A percentile compares a stretch with the other conserved stretches of the same genome.
Conservation (phyloP, 2,329 filamentous ascomycete genomes). For the Phaeosphaeria sp. region DNA sequence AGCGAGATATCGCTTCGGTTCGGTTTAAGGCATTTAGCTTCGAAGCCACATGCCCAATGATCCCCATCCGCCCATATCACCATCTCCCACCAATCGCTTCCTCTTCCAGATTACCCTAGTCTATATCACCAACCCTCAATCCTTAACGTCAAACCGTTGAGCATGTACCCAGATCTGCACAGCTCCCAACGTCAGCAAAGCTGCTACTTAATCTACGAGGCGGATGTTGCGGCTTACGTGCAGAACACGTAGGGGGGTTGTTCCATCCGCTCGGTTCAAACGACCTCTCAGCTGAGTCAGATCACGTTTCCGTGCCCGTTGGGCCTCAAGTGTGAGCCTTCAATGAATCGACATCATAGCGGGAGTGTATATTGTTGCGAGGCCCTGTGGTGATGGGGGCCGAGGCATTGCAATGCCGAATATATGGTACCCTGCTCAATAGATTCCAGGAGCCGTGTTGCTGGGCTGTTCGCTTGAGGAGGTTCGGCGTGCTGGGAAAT, state of each 20-base stretch:
- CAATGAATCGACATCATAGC: background rate
- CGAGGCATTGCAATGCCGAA: background rate
- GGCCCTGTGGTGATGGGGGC: background rate
- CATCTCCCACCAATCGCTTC: background rate
- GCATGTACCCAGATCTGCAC: background rate
- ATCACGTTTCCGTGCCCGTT: background rate
- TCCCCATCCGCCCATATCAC: background rate
- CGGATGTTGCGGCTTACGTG: background rate
- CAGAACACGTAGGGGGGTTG: background rate
- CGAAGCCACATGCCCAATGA: background rate
- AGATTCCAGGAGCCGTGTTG: background rate
- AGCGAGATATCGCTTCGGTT: too few relatives aligned
- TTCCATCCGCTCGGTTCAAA: background rate
- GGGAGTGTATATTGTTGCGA: background rate
- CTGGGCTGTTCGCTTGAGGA: background rate
- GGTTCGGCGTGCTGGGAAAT: background rate
- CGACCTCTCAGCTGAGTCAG: background rate
- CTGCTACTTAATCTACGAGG: conserved; percentile 5
- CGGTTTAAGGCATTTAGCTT: background rate
- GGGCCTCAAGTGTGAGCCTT: background rate
- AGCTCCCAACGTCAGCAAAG: conserved; percentile 13
- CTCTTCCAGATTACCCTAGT: background rate
- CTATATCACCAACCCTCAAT: background rate
- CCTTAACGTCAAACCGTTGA: background rate
- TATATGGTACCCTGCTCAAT: background rate